These are phyloP conservation scores for Talaromyces trachyspermus DNA, from an alignment of 495 filamentous ascomycete species.

Conservation along the genomic window DNA sequence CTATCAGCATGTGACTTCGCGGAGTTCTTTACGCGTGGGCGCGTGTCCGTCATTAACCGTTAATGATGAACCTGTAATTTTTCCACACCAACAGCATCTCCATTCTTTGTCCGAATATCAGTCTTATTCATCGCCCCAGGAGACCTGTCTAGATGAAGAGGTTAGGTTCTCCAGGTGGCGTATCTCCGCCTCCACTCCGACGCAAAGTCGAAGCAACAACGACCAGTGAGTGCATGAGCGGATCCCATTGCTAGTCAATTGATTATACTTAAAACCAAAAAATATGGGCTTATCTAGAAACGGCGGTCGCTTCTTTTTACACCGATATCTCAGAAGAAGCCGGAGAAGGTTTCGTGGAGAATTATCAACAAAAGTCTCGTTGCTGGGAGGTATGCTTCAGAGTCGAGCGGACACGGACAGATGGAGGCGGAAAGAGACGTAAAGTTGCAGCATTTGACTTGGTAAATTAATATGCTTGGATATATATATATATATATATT, in stretches of 20 bases:
- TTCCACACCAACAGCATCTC: no score
- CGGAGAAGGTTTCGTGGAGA: conserved; percentile 69
- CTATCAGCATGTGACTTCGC: conserved; percentile 40
- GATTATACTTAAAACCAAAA: background rate
- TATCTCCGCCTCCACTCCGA: conserved; percentile 42
- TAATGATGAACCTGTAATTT: no score
- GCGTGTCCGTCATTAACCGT: no score
- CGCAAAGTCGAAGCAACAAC: conserved; percentile 63
- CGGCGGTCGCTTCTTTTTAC: conserved; percentile 78
- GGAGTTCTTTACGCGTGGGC: conserved; percentile 25
- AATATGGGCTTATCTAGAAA: conserved; percentile 33
- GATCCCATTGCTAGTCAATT: no score
- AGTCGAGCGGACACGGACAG: conserved; percentile 17
- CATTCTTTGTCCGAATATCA: no score
- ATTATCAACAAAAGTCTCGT: conserved; percentile 62
- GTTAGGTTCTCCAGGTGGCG: conserved; percentile 22
- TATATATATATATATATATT: background rate
- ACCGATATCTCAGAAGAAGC: conserved; percentile 76
- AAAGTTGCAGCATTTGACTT: conserved; percentile 91
- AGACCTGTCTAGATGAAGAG: no score
- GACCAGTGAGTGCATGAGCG: conserved; percentile 50
- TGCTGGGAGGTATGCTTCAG: conserved; percentile 60
- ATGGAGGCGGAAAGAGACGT: conserved; percentile 20
- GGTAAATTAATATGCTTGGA: conserved; percentile 38
- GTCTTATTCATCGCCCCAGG: no score